phyloP scores from a whole-genome alignment of 495 filamentous ascomycete genomes.

The Aspergillus ostianus region DNA sequence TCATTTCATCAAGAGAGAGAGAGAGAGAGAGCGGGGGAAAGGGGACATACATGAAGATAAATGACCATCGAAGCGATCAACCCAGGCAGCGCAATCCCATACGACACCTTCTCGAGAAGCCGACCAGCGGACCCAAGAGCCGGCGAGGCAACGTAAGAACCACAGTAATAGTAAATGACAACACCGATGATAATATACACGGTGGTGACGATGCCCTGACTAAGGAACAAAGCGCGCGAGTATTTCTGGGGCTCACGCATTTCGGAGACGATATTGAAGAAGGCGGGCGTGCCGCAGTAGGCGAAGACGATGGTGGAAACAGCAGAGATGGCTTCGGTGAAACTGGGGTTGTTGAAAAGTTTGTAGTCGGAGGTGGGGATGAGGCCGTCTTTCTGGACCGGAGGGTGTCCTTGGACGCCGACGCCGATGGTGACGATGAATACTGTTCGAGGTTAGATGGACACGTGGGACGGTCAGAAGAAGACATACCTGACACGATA shows the following conservation, averaged over 20 bases:
- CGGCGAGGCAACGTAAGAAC: slow-evolving; percentile 57
- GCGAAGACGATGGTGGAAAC: slow-evolving; percentile 66
- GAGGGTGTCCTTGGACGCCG: slow-evolving; percentile 37
- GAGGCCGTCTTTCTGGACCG: slow-evolving; percentile 8
- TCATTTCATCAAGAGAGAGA: too few relatives aligned
- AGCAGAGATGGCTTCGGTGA: slow-evolving; percentile 45
- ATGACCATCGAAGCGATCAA: slow-evolving; percentile 16
- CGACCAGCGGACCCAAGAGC: slow-evolving; percentile 59
- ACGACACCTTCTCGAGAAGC: slow-evolving; percentile 61
- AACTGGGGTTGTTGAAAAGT: slow-evolving; percentile 19
- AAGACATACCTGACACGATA: slow-evolving; percentile 25
- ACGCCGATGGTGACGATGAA: slow-evolving; percentile 62
- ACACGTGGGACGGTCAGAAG: slow-evolving; percentile 24
- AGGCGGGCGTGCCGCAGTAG: slow-evolving; percentile 54
- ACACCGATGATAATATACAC: slow-evolving; percentile 62
- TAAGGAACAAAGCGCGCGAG: slow-evolving; percentile 47
- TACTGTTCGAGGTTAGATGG: slow-evolving; percentile 46
- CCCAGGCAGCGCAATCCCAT: slow-evolving; percentile 63
- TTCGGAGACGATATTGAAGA: slow-evolving; percentile 66
- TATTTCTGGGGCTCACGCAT: slow-evolving; percentile 62
- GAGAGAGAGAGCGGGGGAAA: slow-evolving; percentile 22
- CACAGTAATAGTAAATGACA: slow-evolving; percentile 64
- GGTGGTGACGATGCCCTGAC: slow-evolving; percentile 38
- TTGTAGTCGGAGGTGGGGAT: slow-evolving; percentile 13
- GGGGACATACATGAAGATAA: slow-evolving; percentile 28